phyloP scores from a whole-genome alignment of 2,329 filamentous ascomycete species.

The Ilyonectria mors-panacis region DNA sequence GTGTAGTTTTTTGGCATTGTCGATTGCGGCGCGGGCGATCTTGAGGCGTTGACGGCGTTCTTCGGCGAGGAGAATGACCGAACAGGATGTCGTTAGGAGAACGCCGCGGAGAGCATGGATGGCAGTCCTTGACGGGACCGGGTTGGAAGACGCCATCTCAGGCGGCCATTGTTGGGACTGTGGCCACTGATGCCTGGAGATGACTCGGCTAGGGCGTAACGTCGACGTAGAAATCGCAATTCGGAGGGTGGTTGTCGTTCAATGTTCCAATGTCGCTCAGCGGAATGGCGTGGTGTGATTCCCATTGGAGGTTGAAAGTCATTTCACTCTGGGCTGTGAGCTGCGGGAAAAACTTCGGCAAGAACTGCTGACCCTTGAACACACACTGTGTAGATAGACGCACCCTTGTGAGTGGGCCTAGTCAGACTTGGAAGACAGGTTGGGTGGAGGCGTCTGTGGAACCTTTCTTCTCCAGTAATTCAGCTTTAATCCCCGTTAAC shows the following conservation, averaged over 20 bases:
- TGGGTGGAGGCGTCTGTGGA: slow-evolving; percentile 16
- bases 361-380: no score
- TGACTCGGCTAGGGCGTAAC: slow-evolving; percentile 11
- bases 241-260: slow-evolving; percentile 34
- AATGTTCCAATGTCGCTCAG: slow-evolving; percentile 38
- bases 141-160: slow-evolving; percentile 62
- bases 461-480: not conserved
- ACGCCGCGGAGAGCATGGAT: slow-evolving; percentile 70
- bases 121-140: slow-evolving; percentile 69
- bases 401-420: not conserved
- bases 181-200: slow-evolving; percentile 22
- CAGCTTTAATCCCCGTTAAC: slow-evolving; percentile 32
- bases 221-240: slow-evolving; percentile 34
- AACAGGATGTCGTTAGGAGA: slow-evolving; percentile 71
- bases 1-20: slow-evolving; percentile 68
- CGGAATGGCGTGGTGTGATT: slow-evolving; percentile 44
- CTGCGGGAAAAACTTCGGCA: not conserved
- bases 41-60: slow-evolving; percentile 70
- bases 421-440: not conserved
- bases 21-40: slow-evolving; percentile 63
- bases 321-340: not conserved
- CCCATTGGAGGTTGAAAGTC: slow-evolving; percentile 30
- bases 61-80: slow-evolving; percentile 68
- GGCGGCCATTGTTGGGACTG: slow-evolving; percentile 46
- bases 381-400: not conserved